phyloP scores from a whole-genome alignment of 257 asterid species.

The Nicotiana attenuata region DNA sequence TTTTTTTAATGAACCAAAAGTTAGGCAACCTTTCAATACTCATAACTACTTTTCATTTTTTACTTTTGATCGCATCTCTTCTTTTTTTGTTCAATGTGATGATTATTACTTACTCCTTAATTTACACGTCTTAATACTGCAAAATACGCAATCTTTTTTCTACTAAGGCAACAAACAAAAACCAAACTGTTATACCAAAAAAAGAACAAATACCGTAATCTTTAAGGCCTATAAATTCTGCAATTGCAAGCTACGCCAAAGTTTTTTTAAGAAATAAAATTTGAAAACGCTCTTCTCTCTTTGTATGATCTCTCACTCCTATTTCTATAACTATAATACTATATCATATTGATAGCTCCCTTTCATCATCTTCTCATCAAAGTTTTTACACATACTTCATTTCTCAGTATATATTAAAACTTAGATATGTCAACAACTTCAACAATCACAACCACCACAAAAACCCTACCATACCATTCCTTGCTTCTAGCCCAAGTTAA shows the following conservation, averaged over 20 bases:
- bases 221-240: slow-evolving; percentile 15
- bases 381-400: not conserved
- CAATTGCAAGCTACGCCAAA: slow-evolving; percentile 63
- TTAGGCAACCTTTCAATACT: not conserved
- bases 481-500: slow-evolving; percentile 41
- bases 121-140: not conserved
- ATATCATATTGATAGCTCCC: slow-evolving; percentile 39
- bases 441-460: slow-evolving; percentile 20
- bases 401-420: not conserved
- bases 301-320: slow-evolving; percentile 27
- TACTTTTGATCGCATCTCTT: not conserved
- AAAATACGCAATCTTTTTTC: not conserved
- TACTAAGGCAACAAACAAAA: not conserved
- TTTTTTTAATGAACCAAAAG: not conserved
- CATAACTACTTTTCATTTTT: not conserved
- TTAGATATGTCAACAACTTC: slow-evolving; percentile 13
- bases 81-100: not conserved
- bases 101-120: not conserved
- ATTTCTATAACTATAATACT: not conserved
- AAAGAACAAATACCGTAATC: not conserved
- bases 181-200: not conserved
- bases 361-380: slow-evolving; percentile 26
- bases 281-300: not conserved
- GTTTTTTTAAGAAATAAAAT: not conserved
- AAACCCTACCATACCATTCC: not conserved